These are phyloP conservation scores for Cladorrhinum sp. DNA, from an alignment of 2,329 filamentous ascomycete species.

Conservation along the genomic window DNA sequence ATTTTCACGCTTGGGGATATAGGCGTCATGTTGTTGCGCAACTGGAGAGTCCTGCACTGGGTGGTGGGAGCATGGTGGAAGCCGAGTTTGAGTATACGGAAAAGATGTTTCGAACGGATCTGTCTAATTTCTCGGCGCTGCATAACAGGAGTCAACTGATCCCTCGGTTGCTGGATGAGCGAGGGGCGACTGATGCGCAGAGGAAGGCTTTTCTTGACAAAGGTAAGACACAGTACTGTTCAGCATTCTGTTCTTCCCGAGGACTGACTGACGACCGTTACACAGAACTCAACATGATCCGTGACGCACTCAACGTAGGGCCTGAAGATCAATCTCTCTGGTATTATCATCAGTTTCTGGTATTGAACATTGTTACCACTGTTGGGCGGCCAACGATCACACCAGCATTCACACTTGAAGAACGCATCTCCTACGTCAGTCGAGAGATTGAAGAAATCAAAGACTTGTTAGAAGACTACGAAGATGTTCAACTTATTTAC, in stretches of 20 bases:
- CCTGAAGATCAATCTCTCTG: slow-evolving; percentile 94
- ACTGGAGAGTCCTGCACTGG: slow-evolving; percentile 59
- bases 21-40: slow-evolving; percentile 73
- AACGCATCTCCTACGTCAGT: slow-evolving; percentile 64
- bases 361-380: slow-evolving; percentile 62
- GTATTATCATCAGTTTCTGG: slow-evolving; percentile 92
- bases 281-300: slow-evolving; percentile 70
- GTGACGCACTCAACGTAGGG: slow-evolving; percentile 78
- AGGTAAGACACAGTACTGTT: slow-evolving; percentile 44
- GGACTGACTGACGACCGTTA: slow-evolving; percentile 25
- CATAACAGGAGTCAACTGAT: slow-evolving; percentile 86
- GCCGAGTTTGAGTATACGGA: slow-evolving; percentile 86
- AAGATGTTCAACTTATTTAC: slow-evolving; percentile 76
- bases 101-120: slow-evolving; percentile 76
- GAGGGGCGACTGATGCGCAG: slow-evolving; percentile 59
- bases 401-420: slow-evolving; percentile 56
- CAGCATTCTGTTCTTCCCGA: background rate
- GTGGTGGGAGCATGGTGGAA: slow-evolving; percentile 65
- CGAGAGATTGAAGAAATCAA: slow-evolving; percentile 72
- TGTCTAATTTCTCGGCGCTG: slow-evolving; percentile 98
- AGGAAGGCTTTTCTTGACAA: slow-evolving; percentile 69
- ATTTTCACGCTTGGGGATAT: slow-evolving; percentile 97
- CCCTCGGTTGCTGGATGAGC: slow-evolving; percentile 68
- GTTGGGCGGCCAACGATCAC: slow-evolving; percentile 57
- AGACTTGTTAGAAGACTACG: slow-evolving; percentile 60